phyloP scores from a whole-genome alignment of 768 basidiomycete species.

The Podaxis sp. region DNA sequence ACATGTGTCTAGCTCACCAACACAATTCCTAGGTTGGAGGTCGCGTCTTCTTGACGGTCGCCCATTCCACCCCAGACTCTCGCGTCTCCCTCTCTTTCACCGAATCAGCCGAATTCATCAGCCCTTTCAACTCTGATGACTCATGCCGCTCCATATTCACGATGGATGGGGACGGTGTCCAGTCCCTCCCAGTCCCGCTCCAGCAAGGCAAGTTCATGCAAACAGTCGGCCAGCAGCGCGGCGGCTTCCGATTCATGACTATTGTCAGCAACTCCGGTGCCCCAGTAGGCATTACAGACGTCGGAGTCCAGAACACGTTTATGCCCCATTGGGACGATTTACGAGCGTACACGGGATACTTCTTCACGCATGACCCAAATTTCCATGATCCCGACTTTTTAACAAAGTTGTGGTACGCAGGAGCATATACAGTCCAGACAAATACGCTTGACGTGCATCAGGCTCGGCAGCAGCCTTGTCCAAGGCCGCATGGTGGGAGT shows the following conservation, averaged over 20 bases:
- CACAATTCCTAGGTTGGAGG: constrained; percentile 20
- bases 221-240: constrained; percentile 38
- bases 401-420: constrained; percentile 55
- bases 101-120: constrained; percentile 49
- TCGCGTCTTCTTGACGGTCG: constrained; percentile 29
- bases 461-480: constrained; percentile 34
- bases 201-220: constrained; percentile 30
- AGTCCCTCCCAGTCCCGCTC: constrained; percentile 30
- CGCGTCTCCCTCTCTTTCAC: constrained; percentile 49
- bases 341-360: constrained; percentile 47
- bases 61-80: constrained; percentile 27
- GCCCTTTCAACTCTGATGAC: constrained; percentile 42
- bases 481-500: constrained; percentile 20
- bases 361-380: constrained; percentile 39
- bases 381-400: constrained; percentile 45
- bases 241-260: constrained; percentile 49
- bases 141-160: constrained; percentile 28
- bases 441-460: constrained; percentile 41
- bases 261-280: constrained; percentile 38
- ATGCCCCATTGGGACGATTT: constrained; percentile 50
- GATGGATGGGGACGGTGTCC: constrained; percentile 34
- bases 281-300: constrained; percentile 40
- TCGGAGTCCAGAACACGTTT: constrained; percentile 44
- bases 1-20: background rate
- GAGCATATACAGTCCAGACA: constrained; percentile 55